Conservation (phyloP, 108 stramenopile species). For the Stephanodiscus minutulus region DNA sequence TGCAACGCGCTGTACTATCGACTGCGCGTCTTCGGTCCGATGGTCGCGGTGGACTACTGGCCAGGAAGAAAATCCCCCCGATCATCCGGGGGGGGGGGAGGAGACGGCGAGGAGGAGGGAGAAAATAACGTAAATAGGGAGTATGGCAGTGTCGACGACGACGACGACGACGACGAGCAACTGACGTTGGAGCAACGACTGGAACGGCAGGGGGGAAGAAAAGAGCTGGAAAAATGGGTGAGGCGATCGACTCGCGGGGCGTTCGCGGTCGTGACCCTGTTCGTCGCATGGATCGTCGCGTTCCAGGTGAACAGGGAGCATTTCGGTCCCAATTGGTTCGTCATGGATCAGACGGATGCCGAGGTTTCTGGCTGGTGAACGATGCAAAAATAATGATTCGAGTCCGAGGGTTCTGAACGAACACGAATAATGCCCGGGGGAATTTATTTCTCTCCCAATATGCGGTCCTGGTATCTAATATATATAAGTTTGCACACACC, state of each 20-base stretch:
- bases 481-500: too few species aligned
- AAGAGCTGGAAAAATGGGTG: slow-evolving; percentile 65
- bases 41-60: slow-evolving; percentile 42
- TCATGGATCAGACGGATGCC: slow-evolving; percentile 54
- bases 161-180: not conserved
- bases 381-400: not conserved
- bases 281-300: slow-evolving; percentile 71
- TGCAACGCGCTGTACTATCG: slow-evolving; percentile 71
- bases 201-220: slow-evolving; percentile 12
- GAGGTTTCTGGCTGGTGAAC: slow-evolving; percentile 67
- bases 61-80: slow-evolving; percentile 19
- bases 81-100: not conserved
- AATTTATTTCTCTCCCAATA: too few species aligned
- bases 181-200: slow-evolving; percentile 16
- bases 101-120: not conserved
- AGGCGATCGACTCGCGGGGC: slow-evolving; percentile 59
- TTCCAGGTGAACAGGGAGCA: slow-evolving; percentile 65
- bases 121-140: not conserved
- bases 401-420: slow-evolving; percentile 4
- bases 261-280: slow-evolving; percentile 44
- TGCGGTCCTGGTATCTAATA: too few species aligned
- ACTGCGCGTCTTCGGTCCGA: slow-evolving; percentile 38
- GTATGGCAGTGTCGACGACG: not conserved
- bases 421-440: too few species aligned
- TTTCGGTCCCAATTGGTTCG: slow-evolving; percentile 64